phyloP scores from a whole-genome alignment of 345 rosid species.

The Acer saccharum region DNA sequence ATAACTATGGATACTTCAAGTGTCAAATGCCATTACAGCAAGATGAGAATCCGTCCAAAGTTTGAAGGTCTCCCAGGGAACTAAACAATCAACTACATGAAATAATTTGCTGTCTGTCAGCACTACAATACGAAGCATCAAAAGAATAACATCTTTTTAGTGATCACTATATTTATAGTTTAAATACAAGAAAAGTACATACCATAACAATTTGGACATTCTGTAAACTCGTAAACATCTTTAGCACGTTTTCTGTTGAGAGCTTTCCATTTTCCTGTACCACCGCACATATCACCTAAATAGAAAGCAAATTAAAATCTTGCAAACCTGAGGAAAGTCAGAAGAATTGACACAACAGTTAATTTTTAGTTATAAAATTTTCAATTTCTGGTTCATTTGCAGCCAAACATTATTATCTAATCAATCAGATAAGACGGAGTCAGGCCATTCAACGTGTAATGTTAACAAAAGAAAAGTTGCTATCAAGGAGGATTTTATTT shows the following conservation, averaged over 20 bases:
- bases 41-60: background rate
- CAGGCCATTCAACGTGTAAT: background rate
- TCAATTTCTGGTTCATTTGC: background rate
- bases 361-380: background rate
- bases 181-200: slow-evolving; percentile 16
- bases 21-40: background rate
- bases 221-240: slow-evolving; percentile 93
- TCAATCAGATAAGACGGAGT: no score
- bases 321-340: background rate
- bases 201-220: slow-evolving; percentile 98
- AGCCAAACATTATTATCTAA: background rate
- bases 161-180: background rate
- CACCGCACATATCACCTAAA: slow-evolving; percentile 98
- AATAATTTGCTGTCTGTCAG: background rate
- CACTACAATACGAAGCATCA: background rate
- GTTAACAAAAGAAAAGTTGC: background rate
- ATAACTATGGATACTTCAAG: background rate
- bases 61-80: background rate
- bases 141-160: background rate
- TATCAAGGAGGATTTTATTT: background rate
- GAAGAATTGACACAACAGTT: background rate
- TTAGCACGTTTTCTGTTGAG: slow-evolving; percentile 93
- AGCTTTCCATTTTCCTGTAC: slow-evolving; percentile 99
- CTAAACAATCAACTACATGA: background rate
- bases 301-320: slow-evolving; percentile 26